phyloP scores from a whole-genome alignment of 257 asterid species.

The Orobanche coerulescens region DNA sequence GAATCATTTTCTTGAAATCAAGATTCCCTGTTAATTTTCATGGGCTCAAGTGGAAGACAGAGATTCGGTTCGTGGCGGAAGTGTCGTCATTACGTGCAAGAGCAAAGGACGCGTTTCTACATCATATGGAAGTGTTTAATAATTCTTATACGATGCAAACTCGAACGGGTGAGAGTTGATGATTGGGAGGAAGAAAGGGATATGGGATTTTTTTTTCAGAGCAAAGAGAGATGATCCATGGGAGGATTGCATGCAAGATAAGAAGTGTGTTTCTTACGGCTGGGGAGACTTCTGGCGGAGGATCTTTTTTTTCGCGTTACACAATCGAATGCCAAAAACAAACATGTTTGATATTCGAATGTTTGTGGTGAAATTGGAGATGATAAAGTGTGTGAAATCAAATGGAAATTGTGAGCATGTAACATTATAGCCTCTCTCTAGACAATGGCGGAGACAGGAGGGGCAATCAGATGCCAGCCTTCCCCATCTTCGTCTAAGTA shows the following conservation, averaged over 20 bases:
- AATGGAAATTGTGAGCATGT: neutral
- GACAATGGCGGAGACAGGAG: too few relatives aligned
- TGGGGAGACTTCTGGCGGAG: neutral
- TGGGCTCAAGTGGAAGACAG: constrained; percentile 31
- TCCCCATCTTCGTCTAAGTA: too few relatives aligned
- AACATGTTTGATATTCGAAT: neutral
- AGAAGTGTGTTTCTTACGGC: neutral
- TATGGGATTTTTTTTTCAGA: neutral
- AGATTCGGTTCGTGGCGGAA: constrained; percentile 41
- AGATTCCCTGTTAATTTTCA: constrained; percentile 11
- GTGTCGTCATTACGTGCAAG: constrained; percentile 64
- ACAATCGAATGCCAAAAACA: neutral
- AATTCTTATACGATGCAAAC: constrained; percentile 48
- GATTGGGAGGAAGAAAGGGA: constrained; percentile 22
- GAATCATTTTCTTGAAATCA: neutral
- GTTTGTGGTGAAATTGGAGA: neutral
- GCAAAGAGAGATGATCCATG: neutral
- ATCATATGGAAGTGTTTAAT: constrained; percentile 77
- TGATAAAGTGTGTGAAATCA: constrained; percentile 8
- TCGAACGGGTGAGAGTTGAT: constrained; percentile 28
- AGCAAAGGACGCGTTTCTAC: constrained; percentile 66
- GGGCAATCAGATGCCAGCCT: too few relatives aligned
- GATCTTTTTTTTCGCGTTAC: neutral
- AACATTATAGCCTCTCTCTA: neutral
- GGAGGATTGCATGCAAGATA: neutral